Evolutionary conservation across 495 filamentous ascomycete species (phyloP).

Genomic region (Xylaria sp.): DNA sequence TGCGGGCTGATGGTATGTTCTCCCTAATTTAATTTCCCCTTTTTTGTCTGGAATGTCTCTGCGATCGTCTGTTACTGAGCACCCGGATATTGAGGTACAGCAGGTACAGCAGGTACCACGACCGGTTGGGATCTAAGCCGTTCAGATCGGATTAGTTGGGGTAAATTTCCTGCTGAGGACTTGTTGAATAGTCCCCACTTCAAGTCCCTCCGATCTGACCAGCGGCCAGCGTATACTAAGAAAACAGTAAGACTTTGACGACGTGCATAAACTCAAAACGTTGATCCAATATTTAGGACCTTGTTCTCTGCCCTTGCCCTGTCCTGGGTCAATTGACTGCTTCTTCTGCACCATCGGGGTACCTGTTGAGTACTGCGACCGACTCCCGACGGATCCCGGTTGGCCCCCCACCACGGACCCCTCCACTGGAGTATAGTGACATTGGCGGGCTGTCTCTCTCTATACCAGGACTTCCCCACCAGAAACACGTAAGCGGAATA

Average conservation of each 20-base stretch:
- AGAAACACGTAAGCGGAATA: slow-evolving; percentile 29
- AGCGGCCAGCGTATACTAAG: neutral
- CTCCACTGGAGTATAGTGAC: neutral
- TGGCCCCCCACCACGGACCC: slow-evolving; percentile 8
- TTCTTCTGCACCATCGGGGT: slow-evolving; percentile 2
- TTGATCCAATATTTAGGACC: neutral
- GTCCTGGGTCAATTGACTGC: neutral
- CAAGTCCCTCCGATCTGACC: slow-evolving; percentile 10
- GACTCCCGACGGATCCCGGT: slow-evolving; percentile 23
- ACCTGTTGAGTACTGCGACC: slow-evolving; percentile 15
- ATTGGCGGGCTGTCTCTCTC: neutral
- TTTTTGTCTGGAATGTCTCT: neutral
- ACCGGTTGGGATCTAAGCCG: slow-evolving; percentile 9
- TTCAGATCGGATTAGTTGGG: slow-evolving; percentile 28
- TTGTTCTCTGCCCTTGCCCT: neutral
- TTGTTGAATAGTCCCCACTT: slow-evolving; percentile 27
- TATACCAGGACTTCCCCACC: slow-evolving; percentile 14
- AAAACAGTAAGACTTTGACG: slow-evolving; percentile 17
- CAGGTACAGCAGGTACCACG: slow-evolving; percentile 11
- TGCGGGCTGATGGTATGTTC: neutral
- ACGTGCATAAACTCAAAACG: slow-evolving; percentile 12
- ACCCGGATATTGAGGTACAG: neutral
- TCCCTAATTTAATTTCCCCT: neutral
- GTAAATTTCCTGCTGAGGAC: slow-evolving; percentile 23
- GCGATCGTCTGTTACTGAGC: neutral